Conservation (phyloP, 371 early-diverging fungal species). For the Actinomortierella wolfii region DNA sequence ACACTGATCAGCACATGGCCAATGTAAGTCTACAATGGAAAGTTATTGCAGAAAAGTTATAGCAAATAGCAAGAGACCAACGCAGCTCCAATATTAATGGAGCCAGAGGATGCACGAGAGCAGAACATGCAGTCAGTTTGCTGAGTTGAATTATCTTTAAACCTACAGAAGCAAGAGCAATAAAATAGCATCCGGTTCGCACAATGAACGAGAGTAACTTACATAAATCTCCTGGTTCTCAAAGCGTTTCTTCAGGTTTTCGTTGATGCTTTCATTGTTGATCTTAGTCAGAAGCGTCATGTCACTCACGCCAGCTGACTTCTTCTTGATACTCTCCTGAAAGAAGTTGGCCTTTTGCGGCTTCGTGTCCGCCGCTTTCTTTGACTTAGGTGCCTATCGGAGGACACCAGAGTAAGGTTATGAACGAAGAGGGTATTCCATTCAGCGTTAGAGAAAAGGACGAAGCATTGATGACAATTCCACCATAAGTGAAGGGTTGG, state of each 20-base stretch:
- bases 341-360: constrained; percentile 84
- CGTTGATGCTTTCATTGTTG: constrained; percentile 85
- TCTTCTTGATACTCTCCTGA: constrained; percentile 76
- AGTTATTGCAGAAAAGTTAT: not conserved
- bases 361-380: constrained; percentile 25
- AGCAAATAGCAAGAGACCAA: not conserved
- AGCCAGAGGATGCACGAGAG: no score
- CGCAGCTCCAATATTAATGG: not conserved
- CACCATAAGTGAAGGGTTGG: no score
- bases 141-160: no score
- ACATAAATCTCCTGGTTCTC: constrained; percentile 86
- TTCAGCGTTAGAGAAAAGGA: no score
- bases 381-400: constrained; percentile 35
- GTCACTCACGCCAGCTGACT: constrained; percentile 86
- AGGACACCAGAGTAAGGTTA: not conserved
- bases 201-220: constrained; percentile 44
- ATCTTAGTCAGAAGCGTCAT: constrained; percentile 89
- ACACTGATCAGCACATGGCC: constrained; percentile 90
- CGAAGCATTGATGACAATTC: no score
- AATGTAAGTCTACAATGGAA: constrained; percentile 75
- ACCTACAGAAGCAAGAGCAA: no score
- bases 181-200: no score
- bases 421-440: no score
- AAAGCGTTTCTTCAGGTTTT: constrained; percentile 84
- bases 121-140: no score